These are phyloP conservation scores for Sarcodon aspratus DNA, from an alignment of 768 basidiomycete genomes.

Conservation along the genomic window DNA sequence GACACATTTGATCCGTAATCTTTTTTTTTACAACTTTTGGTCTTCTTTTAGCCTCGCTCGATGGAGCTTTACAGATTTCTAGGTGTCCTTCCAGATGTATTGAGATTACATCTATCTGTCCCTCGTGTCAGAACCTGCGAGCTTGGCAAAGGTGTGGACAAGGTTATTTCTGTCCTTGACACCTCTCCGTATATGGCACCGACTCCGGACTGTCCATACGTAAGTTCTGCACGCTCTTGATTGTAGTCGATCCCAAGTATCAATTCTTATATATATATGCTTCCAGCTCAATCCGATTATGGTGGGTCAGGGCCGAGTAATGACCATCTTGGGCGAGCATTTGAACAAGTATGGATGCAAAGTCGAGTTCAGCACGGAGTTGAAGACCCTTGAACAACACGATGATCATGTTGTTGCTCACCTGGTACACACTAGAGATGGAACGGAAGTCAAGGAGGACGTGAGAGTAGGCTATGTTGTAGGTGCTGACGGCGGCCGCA, in stretches of 20 bases:
- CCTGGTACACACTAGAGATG: slow-evolving; percentile 11
- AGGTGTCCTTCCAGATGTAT: slow-evolving; percentile 9
- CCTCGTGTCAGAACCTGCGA: slow-evolving; percentile 7
- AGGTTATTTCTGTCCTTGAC: slow-evolving; percentile 1
- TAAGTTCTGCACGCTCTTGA: slow-evolving; percentile 1
- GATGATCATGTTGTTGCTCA: slow-evolving; percentile 18
- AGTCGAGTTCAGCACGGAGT: slow-evolving; percentile 21
- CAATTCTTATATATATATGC: neutral
- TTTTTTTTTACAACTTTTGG: neutral
- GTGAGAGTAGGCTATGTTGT: no score
- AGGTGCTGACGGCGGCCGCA: slow-evolving; percentile 29
- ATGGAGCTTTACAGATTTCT: slow-evolving; percentile 10
- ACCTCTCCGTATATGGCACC: neutral
- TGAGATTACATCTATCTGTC: neutral
- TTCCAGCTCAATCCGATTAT: neutral
- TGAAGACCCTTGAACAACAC: slow-evolving; percentile 21
- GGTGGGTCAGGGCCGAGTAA: slow-evolving; percentile 12
- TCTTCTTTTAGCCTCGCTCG: slow-evolving; percentile 9
- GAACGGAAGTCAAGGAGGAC: slow-evolving; percentile 16
- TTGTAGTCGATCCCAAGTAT: neutral
- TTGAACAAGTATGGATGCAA: slow-evolving; percentile 18
- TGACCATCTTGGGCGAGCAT: slow-evolving; percentile 20
- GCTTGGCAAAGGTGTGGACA: slow-evolving; percentile 9
- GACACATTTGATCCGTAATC: neutral
- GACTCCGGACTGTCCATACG: slow-evolving; percentile 9